Evolutionary conservation across 495 filamentous ascomycete species (phyloP).

Genomic region (Talaromyces thailandensis): DNA sequence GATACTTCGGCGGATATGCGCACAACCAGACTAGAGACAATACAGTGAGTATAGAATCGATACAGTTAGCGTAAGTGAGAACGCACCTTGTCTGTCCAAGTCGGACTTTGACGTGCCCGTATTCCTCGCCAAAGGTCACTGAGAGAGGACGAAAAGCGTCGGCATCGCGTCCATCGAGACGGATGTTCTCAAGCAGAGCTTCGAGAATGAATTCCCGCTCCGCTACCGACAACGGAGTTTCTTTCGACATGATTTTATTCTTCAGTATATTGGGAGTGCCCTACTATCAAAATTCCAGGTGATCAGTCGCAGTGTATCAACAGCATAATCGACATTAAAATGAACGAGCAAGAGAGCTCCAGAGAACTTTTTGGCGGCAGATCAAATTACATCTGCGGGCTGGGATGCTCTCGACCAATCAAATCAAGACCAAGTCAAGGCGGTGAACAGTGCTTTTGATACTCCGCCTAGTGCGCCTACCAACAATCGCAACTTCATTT

Average conservation of each 20-base stretch:
- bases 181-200: conserved; percentile 64
- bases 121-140: conserved; percentile 78
- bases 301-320: neutral
- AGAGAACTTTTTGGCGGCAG: conserved; percentile 6
- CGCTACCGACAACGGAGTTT: conserved; percentile 71
- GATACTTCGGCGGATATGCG: conserved; percentile 83
- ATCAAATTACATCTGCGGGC: neutral
- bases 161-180: conserved; percentile 72
- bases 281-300: neutral
- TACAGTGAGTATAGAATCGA: neutral
- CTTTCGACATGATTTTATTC: conserved; percentile 67
- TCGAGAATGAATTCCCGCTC: conserved; percentile 70
- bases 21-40: conserved; percentile 56
- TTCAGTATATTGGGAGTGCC: neutral
- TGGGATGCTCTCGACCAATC: neutral
- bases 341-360: neutral
- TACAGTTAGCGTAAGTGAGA: neutral
- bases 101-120: conserved; percentile 82
- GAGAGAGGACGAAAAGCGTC: conserved; percentile 71
- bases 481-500: neutral
- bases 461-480: neutral
- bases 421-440: too few relatives aligned
- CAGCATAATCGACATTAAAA: neutral
- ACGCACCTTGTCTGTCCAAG: conserved; percentile 82
- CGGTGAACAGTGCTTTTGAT: neutral